Percentiles rank a stretch among this genome's conserved stretches.
These are phyloP conservation scores for Pseudogymnoascus pannorum DNA, from an alignment of 2,329 filamentous ascomycete genomes.

Conservation along the genomic window DNA sequence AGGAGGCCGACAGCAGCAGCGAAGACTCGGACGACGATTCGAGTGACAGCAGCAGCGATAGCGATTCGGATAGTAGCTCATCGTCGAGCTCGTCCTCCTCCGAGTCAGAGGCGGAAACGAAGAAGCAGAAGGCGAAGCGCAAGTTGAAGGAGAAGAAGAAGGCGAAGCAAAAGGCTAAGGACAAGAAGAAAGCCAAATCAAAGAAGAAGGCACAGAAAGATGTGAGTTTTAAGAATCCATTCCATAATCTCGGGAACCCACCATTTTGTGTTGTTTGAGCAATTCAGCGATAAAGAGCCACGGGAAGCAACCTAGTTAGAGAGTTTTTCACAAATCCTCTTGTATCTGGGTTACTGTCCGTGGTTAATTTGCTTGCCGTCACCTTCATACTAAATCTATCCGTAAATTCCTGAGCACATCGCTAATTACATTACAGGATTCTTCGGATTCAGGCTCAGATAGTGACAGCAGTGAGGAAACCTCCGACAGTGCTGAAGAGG, in stretches of 20 bases:
- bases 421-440: conserved; percentile 15
- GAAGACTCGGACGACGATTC: conserved; percentile 19
- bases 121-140: conserved; percentile 28
- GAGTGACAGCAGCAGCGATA: conserved; percentile 4
- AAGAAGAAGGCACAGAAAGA: conserved; percentile 32
- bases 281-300: too few relatives aligned
- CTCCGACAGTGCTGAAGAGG: conserved; percentile 27
- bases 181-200: conserved; percentile 33
- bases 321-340: too few relatives aligned
- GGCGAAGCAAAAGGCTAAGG: conserved; percentile 28
- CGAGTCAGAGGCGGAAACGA: conserved; percentile 21
- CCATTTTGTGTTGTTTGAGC: too few relatives aligned
- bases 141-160: conserved; percentile 32
- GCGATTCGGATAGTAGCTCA: conserved; percentile 12
- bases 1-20: conserved; percentile 16
- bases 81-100: conserved; percentile 15
- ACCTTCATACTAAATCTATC: too few relatives aligned
- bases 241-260: conserved; percentile 14
- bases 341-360: too few relatives aligned
- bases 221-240: conserved; percentile 16
- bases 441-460: conserved; percentile 25
- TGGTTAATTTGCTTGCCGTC: too few relatives aligned
- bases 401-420: conserved; percentile 6
- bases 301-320: too few relatives aligned
- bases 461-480: conserved; percentile 24